Base-by-base conservation (phyloP, 139 green algal species). In the Yamagishiella unicocca region DNA sequence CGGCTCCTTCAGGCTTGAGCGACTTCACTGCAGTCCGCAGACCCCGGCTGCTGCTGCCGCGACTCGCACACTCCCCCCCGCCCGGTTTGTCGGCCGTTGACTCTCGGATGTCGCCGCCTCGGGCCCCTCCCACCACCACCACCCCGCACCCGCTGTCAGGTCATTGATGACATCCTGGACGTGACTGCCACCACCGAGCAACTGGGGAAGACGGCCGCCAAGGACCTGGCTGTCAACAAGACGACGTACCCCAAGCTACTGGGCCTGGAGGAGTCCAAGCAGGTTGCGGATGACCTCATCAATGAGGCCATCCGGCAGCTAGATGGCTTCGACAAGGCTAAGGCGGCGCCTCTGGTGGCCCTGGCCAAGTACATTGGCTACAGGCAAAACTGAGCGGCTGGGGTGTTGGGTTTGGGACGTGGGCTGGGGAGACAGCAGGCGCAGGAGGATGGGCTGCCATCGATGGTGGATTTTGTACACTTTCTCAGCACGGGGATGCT, bases 141-240 rank as follows among this genome's bases (percentile, higher is more conserved):
- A 12, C 50, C 50, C 50, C 50, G 14, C 50, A 25, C 50, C 17
- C 50, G 50, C 50, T 58, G 17, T 43, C 92, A 98, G 95, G 96
- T 99, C 9, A 93, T 99, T 55, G 98, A 99, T 89, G 98, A 99
- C 92, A 99, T 99, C 87, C 93, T 99, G 84, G 98, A 99, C 90
- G 96, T 99, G 66, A 99, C 97, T 22, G 88, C 93, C 54, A 96
- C 95, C 5, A 98, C 95, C 29, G 97, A 99, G 92, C 88, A 97
- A 91, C 93, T 99, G 61, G 98, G 98, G 54, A 99, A 99, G 94
- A 99, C 98, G 0, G 98, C 98, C 1, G 98, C 96, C 70, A 99
- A 99, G 94, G 98, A 99, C 90, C 88, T 99, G 61, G 93, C 93
- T 9, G 90, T 91, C 14, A 95, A 97, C 91, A 99, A 99, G 93